Conservation (phyloP, 2,329 filamentous ascomycete genomes). For the Fusarium floridanum region DNA sequence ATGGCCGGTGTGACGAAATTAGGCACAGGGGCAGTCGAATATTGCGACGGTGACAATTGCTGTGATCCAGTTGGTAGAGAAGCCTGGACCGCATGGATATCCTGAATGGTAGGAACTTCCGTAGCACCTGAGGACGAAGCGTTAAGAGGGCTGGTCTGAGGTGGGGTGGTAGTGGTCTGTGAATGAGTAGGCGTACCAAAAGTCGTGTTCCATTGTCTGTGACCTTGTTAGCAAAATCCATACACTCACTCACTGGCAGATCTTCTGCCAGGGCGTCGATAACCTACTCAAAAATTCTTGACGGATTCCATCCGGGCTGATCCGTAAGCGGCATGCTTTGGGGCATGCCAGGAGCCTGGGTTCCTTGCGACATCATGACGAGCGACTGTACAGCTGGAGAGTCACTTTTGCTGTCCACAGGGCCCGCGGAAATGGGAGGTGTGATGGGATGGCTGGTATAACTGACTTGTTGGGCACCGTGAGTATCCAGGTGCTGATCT, state of each 20-base stretch:
- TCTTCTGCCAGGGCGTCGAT: too few relatives aligned
- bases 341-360: conserved; percentile 65
- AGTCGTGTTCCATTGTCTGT: conserved; percentile 93
- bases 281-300: conserved; percentile 89
- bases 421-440: conserved; percentile 81
- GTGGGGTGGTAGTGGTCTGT: conserved; percentile 50
- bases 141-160: conserved; percentile 66
- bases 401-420: conserved; percentile 82
- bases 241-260: neutral
- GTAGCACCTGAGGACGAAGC: conserved; percentile 66
- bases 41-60: conserved; percentile 63
- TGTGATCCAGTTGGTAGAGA: conserved; percentile 61
- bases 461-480: conserved; percentile 72
- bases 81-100: conserved; percentile 62
- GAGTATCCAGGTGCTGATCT: conserved; percentile 67
- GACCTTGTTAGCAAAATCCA: conserved; percentile 8
- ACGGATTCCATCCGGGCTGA: conserved; percentile 82
- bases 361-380: conserved; percentile 75
- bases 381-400: conserved; percentile 79
- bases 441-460: conserved; percentile 80
- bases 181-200: conserved; percentile 77
- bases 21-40: conserved; percentile 65
- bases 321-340: conserved; percentile 73
- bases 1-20: conserved; percentile 77
- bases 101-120: conserved; percentile 67